A percentile compares a stretch with the other conserved stretches of the same genome.
Conservation (phyloP, 176 grass and related monocot genomes). For the Carex cristatella region DNA sequence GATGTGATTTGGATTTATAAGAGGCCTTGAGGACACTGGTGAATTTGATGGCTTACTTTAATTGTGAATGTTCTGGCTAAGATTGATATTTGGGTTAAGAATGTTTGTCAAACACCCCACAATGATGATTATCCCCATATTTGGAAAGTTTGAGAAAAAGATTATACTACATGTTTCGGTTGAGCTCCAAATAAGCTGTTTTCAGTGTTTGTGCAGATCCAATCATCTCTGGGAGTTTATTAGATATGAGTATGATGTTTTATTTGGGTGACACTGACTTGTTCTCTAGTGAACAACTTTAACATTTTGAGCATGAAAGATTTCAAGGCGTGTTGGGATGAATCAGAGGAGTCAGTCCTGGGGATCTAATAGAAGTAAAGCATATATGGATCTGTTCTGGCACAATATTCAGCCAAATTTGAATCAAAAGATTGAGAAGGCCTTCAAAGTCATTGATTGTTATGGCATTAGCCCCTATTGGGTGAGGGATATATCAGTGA, state of each 20-base stretch:
- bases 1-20: neutral
- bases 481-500: neutral
- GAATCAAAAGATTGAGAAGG: neutral
- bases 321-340: neutral
- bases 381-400: slow-evolving; percentile 1
- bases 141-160: neutral
- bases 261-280: slow-evolving; percentile 4
- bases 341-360: neutral
- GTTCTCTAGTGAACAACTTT: neutral
- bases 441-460: neutral
- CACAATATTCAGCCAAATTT: neutral
- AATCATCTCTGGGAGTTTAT: neutral
- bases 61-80: neutral
- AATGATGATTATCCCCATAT: neutral
- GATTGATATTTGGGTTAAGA: neutral
- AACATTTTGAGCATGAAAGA: neutral
- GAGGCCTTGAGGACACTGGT: neutral
- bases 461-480: slow-evolving; percentile 1
- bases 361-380: neutral
- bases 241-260: neutral
- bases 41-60: neutral
- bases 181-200: neutral
- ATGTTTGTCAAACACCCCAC: neutral
- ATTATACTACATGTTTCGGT: neutral
- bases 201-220: neutral